phyloP scores from a whole-genome alignment of 1,284 basidiomycete genomes.

The Puccinia novopanici region DNA sequence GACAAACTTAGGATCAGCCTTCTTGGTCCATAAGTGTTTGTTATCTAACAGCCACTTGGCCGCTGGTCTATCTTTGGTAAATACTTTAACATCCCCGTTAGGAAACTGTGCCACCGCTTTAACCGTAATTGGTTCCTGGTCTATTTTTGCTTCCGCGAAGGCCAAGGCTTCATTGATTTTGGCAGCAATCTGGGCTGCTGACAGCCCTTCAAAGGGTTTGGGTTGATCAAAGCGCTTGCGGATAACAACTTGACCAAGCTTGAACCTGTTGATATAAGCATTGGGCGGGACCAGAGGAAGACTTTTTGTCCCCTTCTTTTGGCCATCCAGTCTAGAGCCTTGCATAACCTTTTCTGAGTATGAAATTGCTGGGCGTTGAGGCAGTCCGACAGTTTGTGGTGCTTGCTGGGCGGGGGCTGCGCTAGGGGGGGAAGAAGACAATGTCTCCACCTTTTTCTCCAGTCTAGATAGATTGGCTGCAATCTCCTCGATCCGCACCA shows the following conservation, averaged over 20 bases:
- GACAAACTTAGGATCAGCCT: not conserved
- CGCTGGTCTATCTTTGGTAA: not conserved
- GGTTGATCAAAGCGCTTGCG: not conserved
- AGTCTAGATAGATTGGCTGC: no score
- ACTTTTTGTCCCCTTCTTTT: not conserved
- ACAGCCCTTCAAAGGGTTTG: not conserved
- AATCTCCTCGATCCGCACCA: no score
- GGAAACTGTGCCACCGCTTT: not conserved
- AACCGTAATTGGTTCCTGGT: not conserved
- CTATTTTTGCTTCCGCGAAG: not conserved
- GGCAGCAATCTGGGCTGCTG: not conserved
- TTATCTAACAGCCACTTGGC: slow-evolving; percentile 14
- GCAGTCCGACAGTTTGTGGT: not conserved
- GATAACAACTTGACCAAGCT: not conserved
- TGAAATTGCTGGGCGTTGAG: not conserved
- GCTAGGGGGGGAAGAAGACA: no score
- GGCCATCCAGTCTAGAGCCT: no score
- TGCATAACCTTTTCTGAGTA: not conserved
- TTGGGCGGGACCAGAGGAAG: no score
- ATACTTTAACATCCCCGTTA: not conserved
- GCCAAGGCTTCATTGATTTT: not conserved
- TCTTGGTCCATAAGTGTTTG: not conserved
- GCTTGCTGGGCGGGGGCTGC: no score
- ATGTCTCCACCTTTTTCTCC: no score
- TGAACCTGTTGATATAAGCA: not conserved